Evolutionary conservation across 1,139 yeast genomes (phyloP).

Genomic region (Suhomyces ambrosiae): DNA sequence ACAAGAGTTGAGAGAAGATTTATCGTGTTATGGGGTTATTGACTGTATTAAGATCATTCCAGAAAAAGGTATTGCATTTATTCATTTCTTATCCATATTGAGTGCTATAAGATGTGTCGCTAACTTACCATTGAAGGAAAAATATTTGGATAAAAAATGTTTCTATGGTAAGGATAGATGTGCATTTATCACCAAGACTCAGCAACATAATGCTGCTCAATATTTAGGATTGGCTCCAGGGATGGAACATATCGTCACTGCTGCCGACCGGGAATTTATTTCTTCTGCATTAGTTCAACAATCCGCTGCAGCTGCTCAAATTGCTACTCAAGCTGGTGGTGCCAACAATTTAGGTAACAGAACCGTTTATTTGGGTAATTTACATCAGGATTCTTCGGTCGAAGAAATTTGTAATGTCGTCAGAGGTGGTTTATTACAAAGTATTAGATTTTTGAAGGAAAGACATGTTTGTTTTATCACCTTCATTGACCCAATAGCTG

Average conservation of each 20-base stretch:
- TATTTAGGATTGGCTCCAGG: constrained; percentile 90
- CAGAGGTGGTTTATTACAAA: constrained; percentile 87
- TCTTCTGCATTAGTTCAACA: constrained; percentile 66
- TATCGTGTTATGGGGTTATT: constrained; percentile 54
- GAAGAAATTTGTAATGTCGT: constrained; percentile 95
- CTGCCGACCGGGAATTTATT: constrained; percentile 71
- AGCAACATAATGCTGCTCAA: constrained; percentile 96
- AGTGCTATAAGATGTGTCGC: constrained; percentile 63
- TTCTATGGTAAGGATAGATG: constrained; percentile 67
- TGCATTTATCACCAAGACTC: constrained; percentile 85
- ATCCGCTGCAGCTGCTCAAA: constrained; percentile 71
- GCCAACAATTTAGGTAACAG: constrained; percentile 85
- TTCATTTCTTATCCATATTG: constrained; percentile 59
- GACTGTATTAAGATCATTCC: constrained; percentile 60
- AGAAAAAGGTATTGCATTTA: constrained; percentile 62
- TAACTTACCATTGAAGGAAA: constrained; percentile 54
- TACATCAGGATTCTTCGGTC: constrained; percentile 80
- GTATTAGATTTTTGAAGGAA: constrained; percentile 69
- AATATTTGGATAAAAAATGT: constrained; percentile 57
- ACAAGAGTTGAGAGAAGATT: constrained; percentile 54
- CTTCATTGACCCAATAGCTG: constrained; percentile 87
- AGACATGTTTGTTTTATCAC: constrained; percentile 91
- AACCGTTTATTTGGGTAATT: constrained; percentile 85
- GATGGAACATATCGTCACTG: constrained; percentile 78
- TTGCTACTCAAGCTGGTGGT: constrained; percentile 75